Percentiles rank a stretch among this genome's conserved stretches.
Evolutionary conservation across 257 asterid genomes (phyloP).

Genomic region (Petrea volubilis): DNA sequence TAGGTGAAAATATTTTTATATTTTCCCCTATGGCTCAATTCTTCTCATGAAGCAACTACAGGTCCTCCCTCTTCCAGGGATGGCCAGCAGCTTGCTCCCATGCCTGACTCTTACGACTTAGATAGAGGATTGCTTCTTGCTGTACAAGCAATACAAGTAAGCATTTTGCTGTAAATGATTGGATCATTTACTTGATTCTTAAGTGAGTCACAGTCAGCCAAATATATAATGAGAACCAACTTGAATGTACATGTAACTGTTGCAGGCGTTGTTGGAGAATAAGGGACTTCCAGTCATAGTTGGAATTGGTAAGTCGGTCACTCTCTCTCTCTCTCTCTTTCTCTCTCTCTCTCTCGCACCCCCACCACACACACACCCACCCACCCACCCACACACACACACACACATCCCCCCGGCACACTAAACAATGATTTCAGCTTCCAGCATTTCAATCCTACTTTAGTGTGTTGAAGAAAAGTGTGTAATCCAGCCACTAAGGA

Average conservation of each 20-base stretch:
- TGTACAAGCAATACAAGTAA: constrained; percentile 95
- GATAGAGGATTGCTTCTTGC: constrained; percentile 97
- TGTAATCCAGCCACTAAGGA: background rate
- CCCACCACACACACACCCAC: too few species aligned
- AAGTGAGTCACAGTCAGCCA: constrained; percentile 12
- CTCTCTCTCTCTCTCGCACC: too few species aligned
- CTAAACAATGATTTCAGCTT: constrained; percentile 11
- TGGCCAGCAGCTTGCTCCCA: constrained; percentile 79
- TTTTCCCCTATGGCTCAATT: constrained; percentile 25
- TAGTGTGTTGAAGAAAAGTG: background rate
- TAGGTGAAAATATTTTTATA: background rate
- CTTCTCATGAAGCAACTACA: constrained; percentile 65
- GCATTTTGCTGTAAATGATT: constrained; percentile 8
- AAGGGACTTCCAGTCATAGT: constrained; percentile 96
- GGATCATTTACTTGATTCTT: constrained; percentile 16
- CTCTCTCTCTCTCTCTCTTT: constrained; percentile 20
- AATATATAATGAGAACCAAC: constrained; percentile 14
- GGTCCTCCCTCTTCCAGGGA: constrained; percentile 81
- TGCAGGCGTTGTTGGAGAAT: constrained; percentile 92
- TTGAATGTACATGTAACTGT: constrained; percentile 24
- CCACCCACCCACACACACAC: too few species aligned
- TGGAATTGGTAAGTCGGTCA: constrained; percentile 76
- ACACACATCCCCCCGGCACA: too few species aligned
- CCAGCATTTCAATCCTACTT: constrained; percentile 3
- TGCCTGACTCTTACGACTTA: constrained; percentile 92